A percentile compares a stretch with the other conserved stretches of the same genome.
These are phyloP conservation scores for Chaetomidium leptoderma DNA, from an alignment of 495 filamentous ascomycete species.

Conservation along the genomic window DNA sequence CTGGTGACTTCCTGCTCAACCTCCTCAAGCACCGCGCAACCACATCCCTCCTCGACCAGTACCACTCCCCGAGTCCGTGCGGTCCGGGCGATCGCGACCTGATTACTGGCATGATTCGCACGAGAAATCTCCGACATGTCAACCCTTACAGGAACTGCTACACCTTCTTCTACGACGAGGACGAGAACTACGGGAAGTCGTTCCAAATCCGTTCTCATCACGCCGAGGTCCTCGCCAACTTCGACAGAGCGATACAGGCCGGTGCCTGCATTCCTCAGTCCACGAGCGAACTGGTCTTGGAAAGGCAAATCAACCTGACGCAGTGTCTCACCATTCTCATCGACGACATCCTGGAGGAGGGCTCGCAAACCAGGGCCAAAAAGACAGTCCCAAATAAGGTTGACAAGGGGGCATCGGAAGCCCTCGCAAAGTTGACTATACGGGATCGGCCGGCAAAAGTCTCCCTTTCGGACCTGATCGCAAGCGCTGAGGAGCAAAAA, in stretches of 20 bases:
- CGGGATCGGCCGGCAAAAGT: too few relatives aligned
- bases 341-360: constrained; percentile 35
- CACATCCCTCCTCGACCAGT: constrained; percentile 29
- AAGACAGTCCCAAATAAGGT: too few relatives aligned
- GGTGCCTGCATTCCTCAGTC: constrained; percentile 26
- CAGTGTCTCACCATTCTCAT: constrained; percentile 29
- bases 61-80: constrained; percentile 8
- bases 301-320: constrained; percentile 26
- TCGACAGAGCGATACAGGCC: constrained; percentile 20
- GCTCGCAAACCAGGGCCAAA: constrained; percentile 17
- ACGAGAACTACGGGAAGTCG: constrained; percentile 21
- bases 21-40: constrained; percentile 33
- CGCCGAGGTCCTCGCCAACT: too few relatives aligned
- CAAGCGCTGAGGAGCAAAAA: too few relatives aligned
- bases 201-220: constrained; percentile 6
- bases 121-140: constrained; percentile 10
- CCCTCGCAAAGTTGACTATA: too few relatives aligned
- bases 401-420: too few relatives aligned
- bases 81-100: constrained; percentile 21
- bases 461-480: too few relatives aligned
- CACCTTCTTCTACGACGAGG: constrained; percentile 26
- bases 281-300: constrained; percentile 33
- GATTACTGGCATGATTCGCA: constrained; percentile 6
- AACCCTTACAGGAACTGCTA: constrained; percentile 17
- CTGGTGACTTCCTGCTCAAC: constrained; percentile 33